Evolutionary conservation across 306 rosid species (phyloP).

Genomic region (Castanea mollissima): DNA sequence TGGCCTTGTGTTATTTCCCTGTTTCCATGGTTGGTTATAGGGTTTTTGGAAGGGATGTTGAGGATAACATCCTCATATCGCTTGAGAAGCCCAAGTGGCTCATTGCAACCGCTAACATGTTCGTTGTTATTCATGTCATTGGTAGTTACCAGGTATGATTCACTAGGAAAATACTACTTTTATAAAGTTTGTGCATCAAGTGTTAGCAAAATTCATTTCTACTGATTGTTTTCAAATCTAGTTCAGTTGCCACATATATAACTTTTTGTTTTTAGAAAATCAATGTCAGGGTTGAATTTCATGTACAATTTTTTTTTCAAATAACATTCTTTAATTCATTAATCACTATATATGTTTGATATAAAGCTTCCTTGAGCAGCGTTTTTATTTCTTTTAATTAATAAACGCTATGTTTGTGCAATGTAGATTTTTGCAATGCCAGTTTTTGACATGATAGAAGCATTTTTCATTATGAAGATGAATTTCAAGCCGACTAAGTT

Average conservation of each 20-base stretch:
- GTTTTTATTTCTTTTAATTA: no score
- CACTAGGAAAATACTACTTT: not conserved
- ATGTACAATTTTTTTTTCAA: not conserved
- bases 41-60: constrained; percentile 34
- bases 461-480: constrained; percentile 26
- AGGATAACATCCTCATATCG: constrained; percentile 38
- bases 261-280: not conserved
- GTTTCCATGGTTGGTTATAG: constrained; percentile 38
- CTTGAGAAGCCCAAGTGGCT: constrained; percentile 40
- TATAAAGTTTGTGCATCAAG: not conserved
- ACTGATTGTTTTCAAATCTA: not conserved
- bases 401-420: not conserved
- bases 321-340: not conserved
- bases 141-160: constrained; percentile 39
- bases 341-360: not conserved
- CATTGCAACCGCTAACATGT: constrained; percentile 24
- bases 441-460: constrained; percentile 35
- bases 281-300: not conserved
- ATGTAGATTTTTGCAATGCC: constrained; percentile 37
- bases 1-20: constrained; percentile 43
- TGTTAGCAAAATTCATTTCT: no score
- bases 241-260: not conserved
- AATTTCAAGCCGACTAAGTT: constrained; percentile 25
- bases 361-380: not conserved
- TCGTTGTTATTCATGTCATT: constrained; percentile 47